Evolutionary conservation across 225 moss, liverwort and hornwort species (phyloP), one percentile per base, ranked within the genome.

Genomic region (Lunularia cruciata): DNA sequence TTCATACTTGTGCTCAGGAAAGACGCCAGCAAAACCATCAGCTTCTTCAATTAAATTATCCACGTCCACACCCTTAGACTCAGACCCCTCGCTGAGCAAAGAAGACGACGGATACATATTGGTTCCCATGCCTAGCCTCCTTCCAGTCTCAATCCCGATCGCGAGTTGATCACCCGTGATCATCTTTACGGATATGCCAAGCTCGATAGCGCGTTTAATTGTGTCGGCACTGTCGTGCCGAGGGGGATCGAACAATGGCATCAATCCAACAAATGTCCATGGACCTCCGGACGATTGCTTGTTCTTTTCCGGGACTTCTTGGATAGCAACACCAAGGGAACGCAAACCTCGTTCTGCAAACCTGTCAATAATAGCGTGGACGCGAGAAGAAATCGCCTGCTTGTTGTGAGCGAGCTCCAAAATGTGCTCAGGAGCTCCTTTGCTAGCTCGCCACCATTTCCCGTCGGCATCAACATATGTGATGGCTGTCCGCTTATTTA

Each of bases 371-470:
- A 53, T 14, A 0, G 68, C 15, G 68, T 69, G 68, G 0, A 56
- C 68, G 26, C 55, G 53, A n/a, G 35, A 16, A 1, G 68, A 54
- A 13, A 69, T 69, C 34, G 55, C 68, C 3, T 37, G 1, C 28
- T 69, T 69, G 39, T 69, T 56, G 18, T 51, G 48, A 6, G 68
- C 68, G 16, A 69, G 68, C 11, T 55, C 54, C 36, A 69, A 54
- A 10, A 81, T 76, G 72, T 81, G 81, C 65, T 81, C 81, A 51
- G 81, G 81, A 19, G 81, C 76, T 33, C 81, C 81, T 60, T 81
- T 81, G 63, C 47, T 81, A 43, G 73, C 65, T 10, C 81, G 59
- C 57, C 72, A 73, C 81, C 81, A 81, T 11, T 62, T 66, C 46
- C 69, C 76, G 2, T 76, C 59, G 42, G 57, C 53, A 63, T 81